Evolutionary conservation across 768 basidiomycete species (phyloP).

Genomic region (Podaxis rugospora): DNA sequence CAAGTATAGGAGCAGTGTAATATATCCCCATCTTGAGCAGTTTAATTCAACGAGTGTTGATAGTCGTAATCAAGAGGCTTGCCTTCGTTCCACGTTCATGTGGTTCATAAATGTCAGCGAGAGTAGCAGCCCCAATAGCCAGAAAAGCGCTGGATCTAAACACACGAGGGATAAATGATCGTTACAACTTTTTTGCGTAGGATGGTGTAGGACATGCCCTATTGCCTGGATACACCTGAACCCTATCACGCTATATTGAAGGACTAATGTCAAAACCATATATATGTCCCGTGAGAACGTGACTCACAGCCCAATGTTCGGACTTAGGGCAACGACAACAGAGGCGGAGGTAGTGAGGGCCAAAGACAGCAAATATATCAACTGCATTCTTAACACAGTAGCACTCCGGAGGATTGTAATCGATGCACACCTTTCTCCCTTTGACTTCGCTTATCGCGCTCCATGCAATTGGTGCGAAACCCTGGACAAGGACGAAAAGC

Average conservation of each 20-base stretch:
- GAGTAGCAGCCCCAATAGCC: constrained; percentile 66
- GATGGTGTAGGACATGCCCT: constrained; percentile 36
- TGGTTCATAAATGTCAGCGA: constrained; percentile 71
- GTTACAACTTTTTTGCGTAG: neutral
- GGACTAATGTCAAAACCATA: neutral
- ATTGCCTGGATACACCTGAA: constrained; percentile 65
- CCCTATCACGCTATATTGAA: constrained; percentile 45
- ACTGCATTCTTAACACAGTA: constrained; percentile 17
- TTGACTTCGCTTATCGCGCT: constrained; percentile 67
- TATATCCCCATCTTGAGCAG: constrained; percentile 59
- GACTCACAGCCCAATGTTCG: constrained; percentile 44
- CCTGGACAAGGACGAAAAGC: constrained; percentile 69
- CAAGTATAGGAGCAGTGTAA: constrained; percentile 72
- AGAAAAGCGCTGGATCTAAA: constrained; percentile 44
- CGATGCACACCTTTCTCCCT: constrained; percentile 58
- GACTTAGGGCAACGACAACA: constrained; percentile 51
- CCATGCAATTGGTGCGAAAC: constrained; percentile 64
- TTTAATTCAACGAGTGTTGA: neutral
- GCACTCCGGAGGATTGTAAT: too few species aligned
- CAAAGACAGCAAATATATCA: constrained; percentile 53
- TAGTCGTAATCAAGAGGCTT: neutral
- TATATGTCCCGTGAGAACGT: neutral
- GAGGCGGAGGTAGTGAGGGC: constrained; percentile 51
- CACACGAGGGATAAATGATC: neutral
- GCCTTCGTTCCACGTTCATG: constrained; percentile 58